Percentiles rank a stretch among this genome's conserved stretches.
These are phyloP conservation scores for Termitomyces sp. DNA, from an alignment of 1,284 basidiomycete genomes.

Conservation along the genomic window DNA sequence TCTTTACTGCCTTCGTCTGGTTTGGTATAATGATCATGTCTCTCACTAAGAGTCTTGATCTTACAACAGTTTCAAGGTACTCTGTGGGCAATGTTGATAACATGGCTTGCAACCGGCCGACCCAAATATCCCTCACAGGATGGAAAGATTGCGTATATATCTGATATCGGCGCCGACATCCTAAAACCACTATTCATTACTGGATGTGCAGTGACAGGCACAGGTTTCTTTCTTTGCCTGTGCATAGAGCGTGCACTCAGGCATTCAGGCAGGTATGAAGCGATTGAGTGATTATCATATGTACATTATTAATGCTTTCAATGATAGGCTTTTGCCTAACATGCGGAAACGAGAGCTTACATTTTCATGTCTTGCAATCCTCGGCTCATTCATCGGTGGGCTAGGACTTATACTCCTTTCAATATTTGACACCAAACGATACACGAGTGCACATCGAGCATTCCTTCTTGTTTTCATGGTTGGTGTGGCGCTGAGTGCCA, in stretches of 20 bases:
- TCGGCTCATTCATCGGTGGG: slow-evolving; percentile 57
- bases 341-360: slow-evolving; percentile 53
- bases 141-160: slow-evolving; percentile 63
- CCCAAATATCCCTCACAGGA: slow-evolving; percentile 39
- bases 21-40: slow-evolving; percentile 37
- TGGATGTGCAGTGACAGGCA: slow-evolving; percentile 54
- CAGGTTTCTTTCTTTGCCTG: slow-evolving; percentile 56
- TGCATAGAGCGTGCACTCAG: slow-evolving; percentile 56
- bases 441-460: slow-evolving; percentile 43
- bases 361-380: slow-evolving; percentile 49
- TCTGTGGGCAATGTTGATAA: slow-evolving; percentile 61
- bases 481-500: slow-evolving; percentile 60
- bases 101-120: slow-evolving; percentile 46
- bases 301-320: slow-evolving; percentile 1
- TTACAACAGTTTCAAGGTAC: slow-evolving; percentile 33
- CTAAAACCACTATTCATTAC: slow-evolving; percentile 70
- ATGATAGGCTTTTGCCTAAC: slow-evolving; percentile 47
- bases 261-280: slow-evolving; percentile 51
- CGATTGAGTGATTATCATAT: background rate
- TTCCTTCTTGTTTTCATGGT: slow-evolving; percentile 64
- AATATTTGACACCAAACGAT: slow-evolving; percentile 59
- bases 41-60: background rate
- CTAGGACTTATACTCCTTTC: slow-evolving; percentile 54
- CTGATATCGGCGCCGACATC: slow-evolving; percentile 63
- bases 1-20: slow-evolving; percentile 58